These are phyloP conservation scores for Crepidotus variabilis DNA, from an alignment of 768 basidiomycete genomes.

Conservation along the genomic window DNA sequence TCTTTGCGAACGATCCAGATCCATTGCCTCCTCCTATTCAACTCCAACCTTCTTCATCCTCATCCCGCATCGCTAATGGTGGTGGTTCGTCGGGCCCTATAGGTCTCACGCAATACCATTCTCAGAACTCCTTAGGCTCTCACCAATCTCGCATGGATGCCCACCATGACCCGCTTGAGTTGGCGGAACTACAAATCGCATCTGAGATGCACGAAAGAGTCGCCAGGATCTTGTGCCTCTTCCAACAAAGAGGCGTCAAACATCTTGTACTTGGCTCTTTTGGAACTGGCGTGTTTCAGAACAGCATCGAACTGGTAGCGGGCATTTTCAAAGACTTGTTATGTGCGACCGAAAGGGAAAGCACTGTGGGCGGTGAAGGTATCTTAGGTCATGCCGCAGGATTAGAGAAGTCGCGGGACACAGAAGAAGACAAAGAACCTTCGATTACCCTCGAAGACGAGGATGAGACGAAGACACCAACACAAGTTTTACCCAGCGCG, in stretches of 20 bases:
- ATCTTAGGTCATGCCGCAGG: too few relatives aligned
- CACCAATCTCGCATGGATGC: background rate
- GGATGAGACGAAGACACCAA: background rate
- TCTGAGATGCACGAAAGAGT: slow-evolving; percentile 66
- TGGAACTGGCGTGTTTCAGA: slow-evolving; percentile 76
- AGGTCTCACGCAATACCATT: background rate
- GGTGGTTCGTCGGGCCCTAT: background rate
- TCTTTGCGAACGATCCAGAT: slow-evolving; percentile 8
- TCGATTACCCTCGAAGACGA: background rate
- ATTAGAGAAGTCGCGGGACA: background rate
- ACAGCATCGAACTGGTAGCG: slow-evolving; percentile 56
- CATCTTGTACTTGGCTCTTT: slow-evolving; percentile 71
- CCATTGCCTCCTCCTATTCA: slow-evolving; percentile 1
- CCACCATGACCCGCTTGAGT: slow-evolving; percentile 5
- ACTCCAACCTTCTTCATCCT: background rate
- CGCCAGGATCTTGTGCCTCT: slow-evolving; percentile 60
- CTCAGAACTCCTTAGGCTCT: background rate
- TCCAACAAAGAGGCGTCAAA: slow-evolving; percentile 56
- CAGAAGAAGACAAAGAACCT: background rate
- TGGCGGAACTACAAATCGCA: slow-evolving; percentile 36
- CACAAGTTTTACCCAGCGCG: background rate
- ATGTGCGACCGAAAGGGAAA: slow-evolving; percentile 37
- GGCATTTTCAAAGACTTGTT: slow-evolving; percentile 64
- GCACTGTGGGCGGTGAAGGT: background rate
- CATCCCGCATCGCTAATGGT: background rate